These are phyloP conservation scores for Monosporascus cannonballus DNA, from an alignment of 2,329 filamentous ascomycete species.

Conservation along the genomic window DNA sequence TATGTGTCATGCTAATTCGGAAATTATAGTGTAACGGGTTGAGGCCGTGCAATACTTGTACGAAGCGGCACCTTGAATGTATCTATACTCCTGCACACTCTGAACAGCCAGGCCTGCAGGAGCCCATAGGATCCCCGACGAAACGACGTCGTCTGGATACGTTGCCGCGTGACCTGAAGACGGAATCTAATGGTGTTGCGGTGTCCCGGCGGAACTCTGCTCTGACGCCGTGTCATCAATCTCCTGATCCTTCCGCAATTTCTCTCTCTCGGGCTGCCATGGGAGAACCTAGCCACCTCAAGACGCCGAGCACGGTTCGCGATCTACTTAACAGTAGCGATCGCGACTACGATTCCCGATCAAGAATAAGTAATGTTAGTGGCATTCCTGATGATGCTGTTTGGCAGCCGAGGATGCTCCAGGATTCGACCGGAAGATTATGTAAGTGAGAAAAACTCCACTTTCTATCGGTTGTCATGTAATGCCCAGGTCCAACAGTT, in stretches of 20 bases:
- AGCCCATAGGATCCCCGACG: conserved; percentile 29
- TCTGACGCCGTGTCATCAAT: conserved; percentile 18
- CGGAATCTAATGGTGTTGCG: conserved; percentile 23
- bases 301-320: conserved; percentile 11
- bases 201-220: conserved; percentile 17
- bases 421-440: conserved; percentile 51
- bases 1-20: not conserved
- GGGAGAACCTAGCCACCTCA: conserved; percentile 13
- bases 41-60: conserved; percentile 52
- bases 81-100: conserved; percentile 32
- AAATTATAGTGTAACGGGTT: conserved; percentile 49
- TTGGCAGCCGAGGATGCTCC: conserved; percentile 51
- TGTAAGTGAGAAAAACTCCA: conserved; percentile 33
- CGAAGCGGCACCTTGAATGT: conserved; percentile 43
- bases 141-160: conserved; percentile 30
- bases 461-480: not conserved
- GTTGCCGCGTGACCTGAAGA: conserved; percentile 18
- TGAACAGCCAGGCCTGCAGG: conserved; percentile 21
- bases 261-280: conserved; percentile 7
- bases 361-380: conserved; percentile 34
- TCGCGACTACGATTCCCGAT: conserved; percentile 25
- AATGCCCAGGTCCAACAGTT: no score
- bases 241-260: conserved; percentile 12
- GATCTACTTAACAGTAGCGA: conserved; percentile 14
- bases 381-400: conserved; percentile 51